These are phyloP conservation scores for Lathyrus oleraceus DNA, from an alignment of 306 rosid genomes.

Conservation along the genomic window DNA sequence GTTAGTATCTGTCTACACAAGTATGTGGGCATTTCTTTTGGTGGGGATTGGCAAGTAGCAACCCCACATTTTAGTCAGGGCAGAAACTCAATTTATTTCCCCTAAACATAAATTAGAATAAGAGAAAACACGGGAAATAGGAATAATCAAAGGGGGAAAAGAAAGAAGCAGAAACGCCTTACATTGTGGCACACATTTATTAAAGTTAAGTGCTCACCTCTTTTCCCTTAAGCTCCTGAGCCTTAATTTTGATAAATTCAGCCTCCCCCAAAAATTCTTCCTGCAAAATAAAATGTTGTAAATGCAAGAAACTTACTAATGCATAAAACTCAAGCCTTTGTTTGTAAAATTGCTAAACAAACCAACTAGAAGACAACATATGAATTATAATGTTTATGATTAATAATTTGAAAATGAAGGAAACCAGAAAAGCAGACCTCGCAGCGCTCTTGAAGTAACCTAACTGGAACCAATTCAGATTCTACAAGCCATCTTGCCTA, in stretches of 20 bases:
- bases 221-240: constrained; percentile 94
- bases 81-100: not conserved
- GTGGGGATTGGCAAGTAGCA: not conserved
- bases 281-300: constrained; percentile 45
- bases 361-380: constrained; percentile 23
- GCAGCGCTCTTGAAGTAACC: constrained; percentile 94
- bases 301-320: constrained; percentile 14
- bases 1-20: not conserved
- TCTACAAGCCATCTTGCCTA: constrained; percentile 98
- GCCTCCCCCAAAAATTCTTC: constrained; percentile 98
- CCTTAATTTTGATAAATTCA: constrained; percentile 92
- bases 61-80: not conserved
- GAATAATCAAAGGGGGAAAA: constrained; percentile 8
- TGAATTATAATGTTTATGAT: constrained; percentile 1
- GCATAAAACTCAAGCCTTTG: constrained; percentile 11
- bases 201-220: constrained; percentile 60
- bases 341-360: constrained; percentile 8
- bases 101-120: constrained; percentile 10
- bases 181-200: constrained; percentile 7
- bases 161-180: not conserved
- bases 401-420: not conserved
- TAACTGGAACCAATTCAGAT: constrained; percentile 73
- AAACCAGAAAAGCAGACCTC: constrained; percentile 57
- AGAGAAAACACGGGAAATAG: not conserved
- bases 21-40: not conserved